Evolutionary conservation across 352 stramenopile genomes (phyloP), one percentile per base, ranked within the genome.

Genomic region (Blastocystis sp.): DNA sequence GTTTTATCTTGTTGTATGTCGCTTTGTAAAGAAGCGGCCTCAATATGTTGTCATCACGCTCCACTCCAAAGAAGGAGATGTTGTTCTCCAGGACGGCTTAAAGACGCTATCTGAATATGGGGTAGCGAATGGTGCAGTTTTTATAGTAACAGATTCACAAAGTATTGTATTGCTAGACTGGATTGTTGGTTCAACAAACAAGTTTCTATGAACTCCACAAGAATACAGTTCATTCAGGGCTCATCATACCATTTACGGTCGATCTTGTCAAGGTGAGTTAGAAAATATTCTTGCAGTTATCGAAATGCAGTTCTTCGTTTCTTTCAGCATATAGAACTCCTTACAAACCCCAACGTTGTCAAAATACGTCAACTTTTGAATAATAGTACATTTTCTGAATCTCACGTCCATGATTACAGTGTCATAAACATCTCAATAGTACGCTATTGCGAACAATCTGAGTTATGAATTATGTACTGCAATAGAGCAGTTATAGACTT

Each of bases 101-200:
- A 61, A 80, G n/a, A 43, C 45, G 2, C 39, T 80, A 2, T 18
- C 20, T 7, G 70, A 80, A 18, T 61, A 37, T n/a, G 70, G 43
- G 11, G 39, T 80, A 7, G 45, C 62, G n/a, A 53, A 80, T 29
- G 70, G 70, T 13, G 26, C 37, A 29, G 50, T 63, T 20, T 29
- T 80, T 23, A 53, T 29, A 63, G 41, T 80, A 15, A 41, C 43
- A 26, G 45, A 64, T 64, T 15, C 23, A 34, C 11, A 29, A 7
- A 47, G 41, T 37, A 43, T 80, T 29, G 43, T 64, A 9, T 41
- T 80, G 18, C 20, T 80, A 2, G 7, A 64, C 7, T 80, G 29
- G 7, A 5, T 9, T 80, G 70, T 80, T 80, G 62, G 20, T 64
- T 62, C 15, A 39, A 56, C 68, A 79, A 79, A 79, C 37, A 79